Base-by-base conservation (phyloP, 2,329 filamentous ascomycete genomes). In the Xylaria digitata region DNA sequence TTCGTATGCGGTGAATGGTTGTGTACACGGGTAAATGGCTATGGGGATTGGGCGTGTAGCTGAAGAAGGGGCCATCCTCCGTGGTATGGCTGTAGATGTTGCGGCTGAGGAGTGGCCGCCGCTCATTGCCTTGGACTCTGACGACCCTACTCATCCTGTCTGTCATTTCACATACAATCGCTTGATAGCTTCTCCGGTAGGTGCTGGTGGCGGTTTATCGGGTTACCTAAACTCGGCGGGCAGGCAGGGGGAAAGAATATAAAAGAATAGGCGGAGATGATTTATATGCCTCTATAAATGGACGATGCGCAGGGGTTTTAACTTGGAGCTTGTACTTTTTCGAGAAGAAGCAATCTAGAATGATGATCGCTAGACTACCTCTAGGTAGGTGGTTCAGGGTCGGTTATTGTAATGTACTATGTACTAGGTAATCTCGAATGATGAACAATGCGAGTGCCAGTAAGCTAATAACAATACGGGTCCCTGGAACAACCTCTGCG, bases 1-100 rank as follows among this genome's bases (percentile, higher is more conserved):
- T 84, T 42, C 87, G 84, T 76, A 90, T 89, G 67, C 90, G 85
- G 78, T 94, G 92, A 73, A 94, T 93, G 70, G 90, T 94, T 56
- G 87, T 91, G 80, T 94, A 94, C 15, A 94, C 89, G 45, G 90
- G 89, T 72, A 94, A 80, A 69, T 87, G 82, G 21, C 83, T 83
- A 78, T 91, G 88, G 34, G 86, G 82, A 73, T 90, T 87, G 17
- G 85, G 77, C 71, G 80, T 79, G 77, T 85, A 87, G 74, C 85
- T 84, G 76, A 83, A 87, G 59, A 87, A 78, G 7, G 79, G 79
- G 45, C 81, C 80, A 11, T 74, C 72, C 54, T 82, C 80, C 43
- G 78, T 70, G 50, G 77, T 70, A 69, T 81, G 79, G 69, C 75
- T 76, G 69, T 78, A 78, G 53, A 74, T 70, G 11, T 75, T 73